Evolutionary conservation across 176 grass and related monocot genomes (phyloP), one percentile per base, ranked within the genome.

Genomic region (Guadua angustifolia): DNA sequence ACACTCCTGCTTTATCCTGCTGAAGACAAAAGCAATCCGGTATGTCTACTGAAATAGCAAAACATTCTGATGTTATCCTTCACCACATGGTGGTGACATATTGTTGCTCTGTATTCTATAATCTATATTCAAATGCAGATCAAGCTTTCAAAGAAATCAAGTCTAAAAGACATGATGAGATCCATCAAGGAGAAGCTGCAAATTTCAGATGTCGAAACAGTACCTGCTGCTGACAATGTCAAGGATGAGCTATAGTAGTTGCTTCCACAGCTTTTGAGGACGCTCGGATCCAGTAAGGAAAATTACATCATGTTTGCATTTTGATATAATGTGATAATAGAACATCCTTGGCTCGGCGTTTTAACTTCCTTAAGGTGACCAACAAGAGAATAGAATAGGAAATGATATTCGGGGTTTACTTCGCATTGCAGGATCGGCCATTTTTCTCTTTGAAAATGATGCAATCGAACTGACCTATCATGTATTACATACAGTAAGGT

Each of bases 111-210:
- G 18, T 45, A 25, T 50, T 45, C 26, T 52, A 52, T 56, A 56
- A 64, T 70, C 3, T 36, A 36, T 36, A 36, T 36, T 36, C 35
- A 36, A 36, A 36, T 36, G 43, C 88, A 94, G 93, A 88, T 94
- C 58, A 92, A 94, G 11, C 9, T 92, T 74, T 90, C 93, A 38
- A 92, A 94, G 88, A 94, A 94, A 68, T 78, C 32, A 38, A 78
- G 85, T 60, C 68, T 88, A 59, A 90, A 90, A 59, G 85, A 90
- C 22, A 73, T 92, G 88, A 46, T 77, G 26, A 81, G 67, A 18
- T 77, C 88, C 44, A 60, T 94, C 63, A 86, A 94, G 35, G 69
- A 90, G 25, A 82, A 86, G 59, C 66, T 90, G 60, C 79, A 82
- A 47, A 82, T 86, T 17, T 44, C 85, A 4, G 90, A 84, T 0